Percentiles rank a stretch among this genome's conserved stretches.
Evolutionary conservation across 768 basidiomycete species (phyloP).

Genomic region (Hygrophorus russula): DNA sequence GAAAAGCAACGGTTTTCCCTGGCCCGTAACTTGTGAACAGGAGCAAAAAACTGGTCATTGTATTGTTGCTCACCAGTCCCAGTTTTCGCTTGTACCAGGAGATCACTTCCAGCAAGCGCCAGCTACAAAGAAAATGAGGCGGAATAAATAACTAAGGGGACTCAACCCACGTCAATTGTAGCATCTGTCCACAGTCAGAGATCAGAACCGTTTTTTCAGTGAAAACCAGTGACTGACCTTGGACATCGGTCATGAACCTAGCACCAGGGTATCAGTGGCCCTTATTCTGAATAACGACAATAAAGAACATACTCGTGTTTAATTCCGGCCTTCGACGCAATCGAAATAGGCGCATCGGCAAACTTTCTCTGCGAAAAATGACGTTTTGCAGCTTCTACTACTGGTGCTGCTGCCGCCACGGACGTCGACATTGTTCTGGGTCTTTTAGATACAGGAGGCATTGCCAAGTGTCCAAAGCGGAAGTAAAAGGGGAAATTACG

Average conservation of each 20-base stretch:
- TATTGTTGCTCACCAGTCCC: conserved; percentile 39
- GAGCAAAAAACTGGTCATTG: background rate
- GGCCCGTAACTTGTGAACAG: background rate
- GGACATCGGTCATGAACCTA: too few relatives aligned
- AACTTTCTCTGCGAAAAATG: conserved; percentile 22
- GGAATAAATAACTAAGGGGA: conserved; percentile 3
- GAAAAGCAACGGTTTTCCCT: conserved; percentile 68
- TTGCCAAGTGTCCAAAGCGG: too few relatives aligned
- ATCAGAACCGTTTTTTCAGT: conserved; percentile 25
- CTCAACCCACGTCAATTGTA: background rate
- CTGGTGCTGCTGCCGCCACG: background rate
- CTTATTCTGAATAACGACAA: background rate
- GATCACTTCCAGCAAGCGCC: conserved; percentile 30
- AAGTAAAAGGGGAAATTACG: too few relatives aligned
- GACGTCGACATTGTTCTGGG: too few relatives aligned
- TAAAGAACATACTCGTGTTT: conserved; percentile 27
- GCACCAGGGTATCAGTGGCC: background rate
- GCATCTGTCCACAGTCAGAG: conserved; percentile 31
- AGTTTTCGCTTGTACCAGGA: conserved; percentile 44
- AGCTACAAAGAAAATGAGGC: conserved; percentile 24
- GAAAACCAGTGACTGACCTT: background rate
- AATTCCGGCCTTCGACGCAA: conserved; percentile 28
- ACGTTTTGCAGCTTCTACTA: conserved; percentile 3
- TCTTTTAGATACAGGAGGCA: too few relatives aligned
- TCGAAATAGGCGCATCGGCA: conserved; percentile 25